These are phyloP conservation scores for Allium fistulosum DNA, from an alignment of 106 monocot genomes.

Conservation along the genomic window DNA sequence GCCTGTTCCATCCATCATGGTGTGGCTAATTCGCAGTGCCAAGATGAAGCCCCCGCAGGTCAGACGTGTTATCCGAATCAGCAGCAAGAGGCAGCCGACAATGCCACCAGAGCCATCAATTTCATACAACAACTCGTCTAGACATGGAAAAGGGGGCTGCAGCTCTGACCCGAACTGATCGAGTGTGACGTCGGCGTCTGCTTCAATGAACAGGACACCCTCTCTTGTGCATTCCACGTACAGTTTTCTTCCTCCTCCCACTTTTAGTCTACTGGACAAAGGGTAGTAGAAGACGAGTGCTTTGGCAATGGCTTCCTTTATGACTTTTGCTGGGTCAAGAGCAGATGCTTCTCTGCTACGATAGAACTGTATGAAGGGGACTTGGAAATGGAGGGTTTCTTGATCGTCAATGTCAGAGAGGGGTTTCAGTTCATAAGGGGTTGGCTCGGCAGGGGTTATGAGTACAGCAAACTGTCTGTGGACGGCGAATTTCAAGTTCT, in stretches of 20 bases:
- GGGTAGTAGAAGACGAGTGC: constrained; percentile 14
- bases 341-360: neutral
- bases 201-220: constrained; percentile 45
- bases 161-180: constrained; percentile 25
- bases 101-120: neutral
- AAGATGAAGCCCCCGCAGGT: constrained; percentile 61
- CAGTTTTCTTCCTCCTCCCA: constrained; percentile 5
- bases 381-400: neutral
- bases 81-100: neutral
- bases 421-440: constrained; percentile 25
- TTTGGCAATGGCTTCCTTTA: constrained; percentile 26
- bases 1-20: constrained; percentile 48
- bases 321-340: constrained; percentile 1
- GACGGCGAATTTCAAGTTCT: constrained; percentile 11
- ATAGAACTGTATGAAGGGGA: neutral
- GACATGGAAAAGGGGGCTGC: constrained; percentile 11
- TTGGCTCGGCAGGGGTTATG: constrained; percentile 15
- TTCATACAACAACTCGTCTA: constrained; percentile 23
- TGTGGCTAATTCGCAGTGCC: constrained; percentile 42
- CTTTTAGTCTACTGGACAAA: constrained; percentile 9
- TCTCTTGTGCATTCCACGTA: constrained; percentile 28
- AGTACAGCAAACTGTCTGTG: constrained; percentile 12
- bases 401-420: constrained; percentile 43
- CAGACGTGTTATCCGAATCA: constrained; percentile 20
- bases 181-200: constrained; percentile 25